phyloP scores from a whole-genome alignment of 257 asterid species.

The Leonotis leonurus region DNA sequence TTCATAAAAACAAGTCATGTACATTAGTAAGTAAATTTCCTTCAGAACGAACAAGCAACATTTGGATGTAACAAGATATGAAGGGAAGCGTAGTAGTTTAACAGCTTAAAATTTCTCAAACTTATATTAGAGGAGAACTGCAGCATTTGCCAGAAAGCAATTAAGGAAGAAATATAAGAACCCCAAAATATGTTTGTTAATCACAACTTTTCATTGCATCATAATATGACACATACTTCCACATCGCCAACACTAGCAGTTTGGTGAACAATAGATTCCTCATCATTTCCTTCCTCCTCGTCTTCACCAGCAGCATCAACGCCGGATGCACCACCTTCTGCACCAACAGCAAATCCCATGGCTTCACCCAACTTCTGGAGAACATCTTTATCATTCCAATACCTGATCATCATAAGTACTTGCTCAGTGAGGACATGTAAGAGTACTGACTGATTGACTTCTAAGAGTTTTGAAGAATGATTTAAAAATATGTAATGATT shows the following conservation, averaged over 20 bases:
- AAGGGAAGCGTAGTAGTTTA: not conserved
- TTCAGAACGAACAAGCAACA: not conserved
- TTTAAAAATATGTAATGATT: not conserved
- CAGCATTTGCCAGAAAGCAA: not conserved
- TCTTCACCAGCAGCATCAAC: slow-evolving; percentile 47
- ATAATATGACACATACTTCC: slow-evolving; percentile 41
- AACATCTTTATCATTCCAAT: slow-evolving; percentile 58
- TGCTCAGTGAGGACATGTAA: not conserved
- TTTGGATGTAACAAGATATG: not conserved
- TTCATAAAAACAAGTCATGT: slow-evolving; percentile 6
- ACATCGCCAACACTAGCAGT: slow-evolving; percentile 88
- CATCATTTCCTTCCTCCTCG: slow-evolving; percentile 82
- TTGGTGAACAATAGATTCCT: slow-evolving; percentile 83
- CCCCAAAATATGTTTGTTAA: not conserved
- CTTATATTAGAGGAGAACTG: not conserved
- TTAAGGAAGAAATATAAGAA: not conserved
- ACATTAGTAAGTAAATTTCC: not conserved
- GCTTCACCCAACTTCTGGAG: slow-evolving; percentile 62
- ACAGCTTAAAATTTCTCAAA: not conserved
- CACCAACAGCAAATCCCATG: slow-evolving; percentile 51
- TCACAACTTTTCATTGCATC: not conserved
- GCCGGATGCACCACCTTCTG: slow-evolving; percentile 38
- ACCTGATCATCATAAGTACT: slow-evolving; percentile 25
- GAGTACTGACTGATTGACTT: not conserved
- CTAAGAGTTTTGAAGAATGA: not conserved